Evolutionary conservation across 1,284 basidiomycete species (phyloP), one percentile per base, ranked within the genome.

Genomic region (Tilletia setariae): DNA sequence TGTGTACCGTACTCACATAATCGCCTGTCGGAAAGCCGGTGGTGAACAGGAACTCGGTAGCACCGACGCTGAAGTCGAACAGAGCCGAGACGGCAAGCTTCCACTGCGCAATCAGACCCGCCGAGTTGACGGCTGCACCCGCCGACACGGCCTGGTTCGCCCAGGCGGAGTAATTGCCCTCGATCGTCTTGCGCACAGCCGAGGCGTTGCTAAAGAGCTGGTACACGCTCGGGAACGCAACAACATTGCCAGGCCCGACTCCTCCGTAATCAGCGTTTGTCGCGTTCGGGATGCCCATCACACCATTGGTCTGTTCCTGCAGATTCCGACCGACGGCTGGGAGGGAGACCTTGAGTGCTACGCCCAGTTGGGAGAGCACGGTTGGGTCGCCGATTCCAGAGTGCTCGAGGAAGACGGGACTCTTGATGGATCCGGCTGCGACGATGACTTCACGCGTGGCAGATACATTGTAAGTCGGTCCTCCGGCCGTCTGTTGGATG

Each of bases 341-440:
- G 0, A 85, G 75, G 63, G 82, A 74, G 53, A 84, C 73, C 9
- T 68, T 69, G 32, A 73, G 72, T 42, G 6, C 66, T 63, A 85
- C 78, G 16, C 83, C 82, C 2, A 81, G 79, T 19, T 72, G 47
- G 21, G 70, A 21, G 15, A 85, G 79, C 16, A 84, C 75, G 1
- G 67, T 19, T 6, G 71, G 40, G 13, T 82, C 79, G 0, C 85
- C 85, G 30, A 86, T 82, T 25, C 85, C 85, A 1, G 79, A 82
- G 13, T 82, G 82, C 74, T 86, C 84, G 1, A 86, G 81, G 23
- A 86, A 75, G 19, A 82, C 72, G 0, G 85, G 85, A 0, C 83
- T 83, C 73, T 82, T 82, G 75, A 85, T 82, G 1, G 84, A 73
- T 0, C 85, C 85, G 0, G 84, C 77, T 0, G 85, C 81, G 13